A percentile compares a stretch with the other conserved stretches of the same genome.
These are phyloP conservation scores for Ceratocystis huliohia DNA, from an alignment of 2,329 filamentous ascomycete species.

Conservation along the genomic window DNA sequence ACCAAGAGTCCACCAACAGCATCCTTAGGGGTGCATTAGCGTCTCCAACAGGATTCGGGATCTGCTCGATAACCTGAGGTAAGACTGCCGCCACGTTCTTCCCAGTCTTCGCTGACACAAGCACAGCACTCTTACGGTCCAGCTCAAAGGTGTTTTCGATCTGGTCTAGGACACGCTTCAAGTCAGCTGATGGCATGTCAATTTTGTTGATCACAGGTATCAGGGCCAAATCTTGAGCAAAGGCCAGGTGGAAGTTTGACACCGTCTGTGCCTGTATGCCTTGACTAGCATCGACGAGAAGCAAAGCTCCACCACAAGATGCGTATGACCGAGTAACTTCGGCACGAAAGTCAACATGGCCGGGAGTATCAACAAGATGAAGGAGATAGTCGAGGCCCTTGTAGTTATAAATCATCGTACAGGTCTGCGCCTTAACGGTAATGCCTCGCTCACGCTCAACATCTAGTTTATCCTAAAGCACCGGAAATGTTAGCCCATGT, in stretches of 20 bases:
- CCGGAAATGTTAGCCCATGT: not conserved
- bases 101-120: constrained; percentile 87
- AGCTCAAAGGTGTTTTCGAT: constrained; percentile 80
- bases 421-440: constrained; percentile 97
- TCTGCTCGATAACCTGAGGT: constrained; percentile 70
- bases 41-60: constrained; percentile 70
- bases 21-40: constrained; percentile 55
- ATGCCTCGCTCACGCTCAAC: constrained; percentile 94
- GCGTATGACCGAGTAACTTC: constrained; percentile 94
- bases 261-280: constrained; percentile 96
- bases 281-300: constrained; percentile 92
- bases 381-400: constrained; percentile 73
- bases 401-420: constrained; percentile 90
- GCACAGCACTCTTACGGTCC: constrained; percentile 54
- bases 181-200: constrained; percentile 78
- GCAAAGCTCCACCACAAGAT: constrained; percentile 80
- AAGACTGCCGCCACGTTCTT: constrained; percentile 73
- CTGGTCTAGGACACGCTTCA: constrained; percentile 74
- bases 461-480: constrained; percentile 66
- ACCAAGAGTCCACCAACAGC: constrained; percentile 94
- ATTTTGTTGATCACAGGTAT: constrained; percentile 96
- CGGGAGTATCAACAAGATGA: constrained; percentile 91
- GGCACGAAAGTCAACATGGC: constrained; percentile 93
- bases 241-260: constrained; percentile 95
- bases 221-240: constrained; percentile 74